Evolutionary conservation across 768 basidiomycete species (phyloP).

Genomic region (Collybiopsis luxurians): DNA sequence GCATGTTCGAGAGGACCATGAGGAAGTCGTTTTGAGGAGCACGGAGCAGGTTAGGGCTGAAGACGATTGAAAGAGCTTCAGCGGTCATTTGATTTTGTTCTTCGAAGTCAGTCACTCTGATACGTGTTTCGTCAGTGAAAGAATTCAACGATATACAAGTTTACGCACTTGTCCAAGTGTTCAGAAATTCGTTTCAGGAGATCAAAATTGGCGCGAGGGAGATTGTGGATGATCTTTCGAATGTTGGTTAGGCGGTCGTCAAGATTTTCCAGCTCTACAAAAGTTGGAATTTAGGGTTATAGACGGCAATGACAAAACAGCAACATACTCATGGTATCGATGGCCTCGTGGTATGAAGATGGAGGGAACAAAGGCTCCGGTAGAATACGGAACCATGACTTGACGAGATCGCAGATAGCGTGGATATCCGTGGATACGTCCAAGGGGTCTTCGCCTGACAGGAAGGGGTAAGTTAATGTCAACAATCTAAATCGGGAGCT

Average conservation of each 20-base stretch:
- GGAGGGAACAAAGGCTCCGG: constrained; percentile 80
- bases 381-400: constrained; percentile 81
- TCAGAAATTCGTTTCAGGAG: constrained; percentile 77
- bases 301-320: neutral
- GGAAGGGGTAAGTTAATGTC: neutral
- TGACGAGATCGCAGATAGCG: constrained; percentile 79
- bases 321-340: constrained; percentile 67
- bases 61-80: constrained; percentile 81
- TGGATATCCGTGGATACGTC: constrained; percentile 67
- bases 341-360: constrained; percentile 61
- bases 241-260: constrained; percentile 63
- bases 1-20: constrained; percentile 79
- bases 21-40: constrained; percentile 78
- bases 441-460: constrained; percentile 57
- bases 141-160: too few relatives aligned
- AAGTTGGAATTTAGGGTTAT: neutral
- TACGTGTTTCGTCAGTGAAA: too few relatives aligned
- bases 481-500: neutral
- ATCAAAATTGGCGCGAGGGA: constrained; percentile 76
- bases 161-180: constrained; percentile 71
- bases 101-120: constrained; percentile 83
- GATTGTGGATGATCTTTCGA: constrained; percentile 61
- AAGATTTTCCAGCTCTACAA: constrained; percentile 62
- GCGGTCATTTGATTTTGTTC: constrained; percentile 90
- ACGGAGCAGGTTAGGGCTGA: constrained; percentile 77